Percentiles rank a stretch among this genome's conserved stretches.
Evolutionary conservation across 805 yeast genomes (phyloP).

Genomic region (Starmerella bombicola): DNA sequence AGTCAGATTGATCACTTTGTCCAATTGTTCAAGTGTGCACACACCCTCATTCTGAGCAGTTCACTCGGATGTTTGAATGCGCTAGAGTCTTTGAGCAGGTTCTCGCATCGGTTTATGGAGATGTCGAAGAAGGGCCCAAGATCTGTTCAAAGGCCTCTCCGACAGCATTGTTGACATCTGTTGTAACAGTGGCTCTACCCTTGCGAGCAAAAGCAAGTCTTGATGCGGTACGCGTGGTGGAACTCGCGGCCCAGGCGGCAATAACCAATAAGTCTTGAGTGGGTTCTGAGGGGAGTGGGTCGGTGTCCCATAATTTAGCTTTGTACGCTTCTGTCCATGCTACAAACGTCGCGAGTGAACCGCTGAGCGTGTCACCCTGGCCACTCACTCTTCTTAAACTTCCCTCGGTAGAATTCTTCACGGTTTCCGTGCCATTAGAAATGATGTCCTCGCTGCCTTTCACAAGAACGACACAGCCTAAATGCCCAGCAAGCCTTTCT

Average conservation of each 20-base stretch:
- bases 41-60: too few species aligned
- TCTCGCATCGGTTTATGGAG: too few species aligned
- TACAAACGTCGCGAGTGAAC: conserved; percentile 66
- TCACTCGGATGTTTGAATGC: too few species aligned
- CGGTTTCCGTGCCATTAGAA: conserved; percentile 35
- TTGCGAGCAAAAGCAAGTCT: conserved; percentile 48
- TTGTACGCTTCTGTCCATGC: conserved; percentile 68
- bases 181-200: conserved; percentile 75
- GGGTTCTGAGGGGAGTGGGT: conserved; percentile 21
- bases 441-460: conserved; percentile 64
- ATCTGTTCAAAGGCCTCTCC: conserved; percentile 51
- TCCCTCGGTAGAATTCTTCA: conserved; percentile 44
- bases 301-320: conserved; percentile 44
- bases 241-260: conserved; percentile 61
- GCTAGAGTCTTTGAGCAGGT: too few species aligned
- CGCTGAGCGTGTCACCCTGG: conserved; percentile 89
- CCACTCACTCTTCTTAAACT: conserved; percentile 82
- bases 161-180: conserved; percentile 60
- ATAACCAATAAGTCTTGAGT: conserved; percentile 30
- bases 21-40: neutral
- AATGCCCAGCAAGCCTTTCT: conserved; percentile 36
- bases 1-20: neutral
- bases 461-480: conserved; percentile 53
- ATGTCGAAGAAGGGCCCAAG: too few species aligned
- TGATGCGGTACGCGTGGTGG: conserved; percentile 55